Evolutionary conservation across 2,329 filamentous ascomycete genomes (phyloP), one percentile per base, ranked within the genome.

Genomic region (Botrytis aclada): DNA sequence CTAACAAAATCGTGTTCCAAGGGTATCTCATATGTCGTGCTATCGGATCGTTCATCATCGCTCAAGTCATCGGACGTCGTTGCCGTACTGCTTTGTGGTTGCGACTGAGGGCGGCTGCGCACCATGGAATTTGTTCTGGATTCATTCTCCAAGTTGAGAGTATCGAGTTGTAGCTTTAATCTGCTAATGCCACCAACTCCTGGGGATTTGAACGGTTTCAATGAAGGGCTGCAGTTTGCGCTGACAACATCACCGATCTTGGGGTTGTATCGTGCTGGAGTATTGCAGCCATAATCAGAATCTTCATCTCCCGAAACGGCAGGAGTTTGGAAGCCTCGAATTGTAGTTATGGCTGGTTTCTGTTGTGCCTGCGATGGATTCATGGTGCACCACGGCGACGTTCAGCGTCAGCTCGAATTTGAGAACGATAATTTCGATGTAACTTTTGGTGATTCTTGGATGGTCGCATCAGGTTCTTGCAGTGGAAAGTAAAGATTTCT

Each of bases 1-100:
- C 93, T 96, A 74, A 93, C 87, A 78, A 97, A 98, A 81, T 98
- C 95, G 75, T 93, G 84, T 77, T 96, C 92, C 54, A 98, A 86
- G 70, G 89, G 89, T 76, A 98, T 90, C 83, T 98, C 93, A 80
- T 97, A 98, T 80, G 90, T 93, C 69, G 93, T 92, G 80, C 88
- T 88, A 78, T 95, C 92, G 1, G 92, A 95, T 58, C 86, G 85
- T 70, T 80, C 80, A 71, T 89, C 89, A 76, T 92, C 90, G 77
- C 88, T 91, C 77, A 86, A 81, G 14, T 79, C 80, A 78, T 77
- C 78, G 14, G 79, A 78, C 20, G 78, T 77, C 22, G 77, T 69
- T 32, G 65, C 77, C 8, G 79, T 78, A 69, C 78, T 80, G 71
- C 79, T 88, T 78, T 84, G 87, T 78, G 84, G 89, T 87, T 91